Evolutionary conservation across 73 alveolate genomes (phyloP).

Genomic region (Diophrys appendiculata): DNA sequence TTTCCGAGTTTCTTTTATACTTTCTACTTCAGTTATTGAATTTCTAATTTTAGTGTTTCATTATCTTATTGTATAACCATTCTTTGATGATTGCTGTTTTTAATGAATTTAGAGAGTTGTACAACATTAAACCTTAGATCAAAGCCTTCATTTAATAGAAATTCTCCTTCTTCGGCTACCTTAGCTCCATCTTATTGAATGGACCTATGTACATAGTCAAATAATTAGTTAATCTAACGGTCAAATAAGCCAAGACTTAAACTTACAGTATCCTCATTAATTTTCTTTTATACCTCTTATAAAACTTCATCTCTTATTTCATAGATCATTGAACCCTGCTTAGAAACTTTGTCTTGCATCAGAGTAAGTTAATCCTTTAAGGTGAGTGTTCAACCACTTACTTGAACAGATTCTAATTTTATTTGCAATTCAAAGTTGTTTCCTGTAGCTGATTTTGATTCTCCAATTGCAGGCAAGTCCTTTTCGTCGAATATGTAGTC

Average conservation of each 20-base stretch:
- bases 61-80: too few species aligned
- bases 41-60: too few species aligned
- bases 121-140: background rate
- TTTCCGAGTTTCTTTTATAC: background rate
- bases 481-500: too few species aligned
- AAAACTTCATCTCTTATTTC: background rate
- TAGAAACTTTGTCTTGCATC: background rate
- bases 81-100: background rate
- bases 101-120: background rate
- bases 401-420: background rate
- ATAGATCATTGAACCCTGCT: background rate
- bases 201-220: background rate
- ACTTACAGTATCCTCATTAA: background rate
- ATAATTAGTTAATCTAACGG: background rate
- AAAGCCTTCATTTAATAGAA: background rate
- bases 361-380: background rate
- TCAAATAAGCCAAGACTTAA: background rate
- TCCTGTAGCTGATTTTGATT: too few species aligned
- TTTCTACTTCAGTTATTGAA: background rate
- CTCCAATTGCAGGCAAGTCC: too few species aligned
- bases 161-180: background rate
- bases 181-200: background rate
- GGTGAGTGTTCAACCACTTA: background rate
- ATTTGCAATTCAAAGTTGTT: background rate
- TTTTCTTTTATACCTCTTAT: background rate